These are phyloP conservation scores for Sphaerostilbella broomeana DNA, from an alignment of 2,329 filamentous ascomycete species.

Conservation along the genomic window DNA sequence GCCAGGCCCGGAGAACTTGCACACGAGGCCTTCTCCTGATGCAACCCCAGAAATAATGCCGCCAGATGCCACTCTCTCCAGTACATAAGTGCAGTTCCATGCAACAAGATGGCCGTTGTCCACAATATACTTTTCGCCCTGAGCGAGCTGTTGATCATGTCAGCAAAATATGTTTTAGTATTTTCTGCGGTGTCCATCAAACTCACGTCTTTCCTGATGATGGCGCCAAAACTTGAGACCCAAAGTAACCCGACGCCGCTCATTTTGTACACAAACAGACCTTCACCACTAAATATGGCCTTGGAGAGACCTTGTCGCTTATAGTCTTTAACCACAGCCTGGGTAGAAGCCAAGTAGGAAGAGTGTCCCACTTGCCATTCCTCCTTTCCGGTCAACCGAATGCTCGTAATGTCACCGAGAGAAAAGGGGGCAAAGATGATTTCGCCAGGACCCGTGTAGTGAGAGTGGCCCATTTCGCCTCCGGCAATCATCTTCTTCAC, in stretches of 20 bases:
- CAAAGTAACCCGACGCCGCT: slow-evolving; percentile 75
- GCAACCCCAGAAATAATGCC: slow-evolving; percentile 85
- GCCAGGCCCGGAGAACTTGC: slow-evolving; percentile 87
- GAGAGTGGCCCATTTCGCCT: slow-evolving; percentile 71
- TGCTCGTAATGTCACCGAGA: slow-evolving; percentile 78
- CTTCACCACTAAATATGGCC: slow-evolving; percentile 90
- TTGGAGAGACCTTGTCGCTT: slow-evolving; percentile 82
- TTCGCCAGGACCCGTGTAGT: slow-evolving; percentile 85
- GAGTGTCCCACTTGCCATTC: slow-evolving; percentile 83
- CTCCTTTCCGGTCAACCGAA: slow-evolving; percentile 65
- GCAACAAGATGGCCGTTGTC: slow-evolving; percentile 92
- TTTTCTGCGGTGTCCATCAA: not conserved
- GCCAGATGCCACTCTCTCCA: slow-evolving; percentile 84
- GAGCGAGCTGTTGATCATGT: slow-evolving; percentile 37
- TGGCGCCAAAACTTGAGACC: slow-evolving; percentile 90
- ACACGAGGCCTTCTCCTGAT: slow-evolving; percentile 82
- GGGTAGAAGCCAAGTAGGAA: slow-evolving; percentile 76
- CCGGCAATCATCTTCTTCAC: slow-evolving; percentile 86
- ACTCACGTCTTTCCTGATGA: slow-evolving; percentile 86
- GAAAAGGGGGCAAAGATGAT: slow-evolving; percentile 73
- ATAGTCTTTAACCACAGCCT: slow-evolving; percentile 81
- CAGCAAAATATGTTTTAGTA: slow-evolving; percentile 5
- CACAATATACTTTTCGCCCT: slow-evolving; percentile 82
- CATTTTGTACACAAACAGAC: slow-evolving; percentile 84
- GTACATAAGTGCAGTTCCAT: slow-evolving; percentile 91